These are phyloP conservation scores for Fraxinus greggii DNA, from an alignment of 305 asterid genomes.

Conservation along the genomic window DNA sequence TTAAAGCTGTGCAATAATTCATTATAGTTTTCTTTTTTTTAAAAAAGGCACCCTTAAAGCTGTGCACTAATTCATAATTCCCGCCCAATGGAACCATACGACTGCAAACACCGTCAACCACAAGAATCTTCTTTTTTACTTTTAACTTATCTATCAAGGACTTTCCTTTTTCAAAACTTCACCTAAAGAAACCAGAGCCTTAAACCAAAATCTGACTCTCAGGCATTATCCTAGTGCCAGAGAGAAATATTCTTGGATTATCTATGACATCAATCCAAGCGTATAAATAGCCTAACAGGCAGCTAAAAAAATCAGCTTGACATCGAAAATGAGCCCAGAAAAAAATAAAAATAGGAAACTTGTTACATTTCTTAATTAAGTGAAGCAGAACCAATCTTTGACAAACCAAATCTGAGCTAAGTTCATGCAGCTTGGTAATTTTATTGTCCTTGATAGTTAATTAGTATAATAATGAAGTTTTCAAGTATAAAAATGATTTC, in stretches of 20 bases:
- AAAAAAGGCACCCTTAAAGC: not conserved
- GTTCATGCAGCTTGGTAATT: not conserved
- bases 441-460: not conserved
- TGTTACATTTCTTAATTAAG: not conserved
- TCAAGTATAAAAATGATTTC: not conserved
- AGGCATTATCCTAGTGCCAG: not conserved
- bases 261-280: not conserved
- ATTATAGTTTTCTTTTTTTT: too few relatives aligned
- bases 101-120: not conserved
- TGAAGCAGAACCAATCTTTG: not conserved
- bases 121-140: not conserved
- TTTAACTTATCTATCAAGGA: not conserved
- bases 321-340: not conserved
- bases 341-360: not conserved
- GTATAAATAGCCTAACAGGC: not conserved
- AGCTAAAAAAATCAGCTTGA: not conserved
- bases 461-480: not conserved
- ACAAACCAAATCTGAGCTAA: not conserved
- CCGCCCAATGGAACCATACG: not conserved
- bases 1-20: too few relatives aligned
- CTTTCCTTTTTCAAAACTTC: not conserved
- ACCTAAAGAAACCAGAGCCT: not conserved
- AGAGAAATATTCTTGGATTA: not conserved
- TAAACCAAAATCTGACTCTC: not conserved
- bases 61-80: not conserved